Evolutionary conservation across 164 flowering plant species (phyloP), one percentile per base, ranked within the genome.

Genomic region (Liquidambar formosana): DNA sequence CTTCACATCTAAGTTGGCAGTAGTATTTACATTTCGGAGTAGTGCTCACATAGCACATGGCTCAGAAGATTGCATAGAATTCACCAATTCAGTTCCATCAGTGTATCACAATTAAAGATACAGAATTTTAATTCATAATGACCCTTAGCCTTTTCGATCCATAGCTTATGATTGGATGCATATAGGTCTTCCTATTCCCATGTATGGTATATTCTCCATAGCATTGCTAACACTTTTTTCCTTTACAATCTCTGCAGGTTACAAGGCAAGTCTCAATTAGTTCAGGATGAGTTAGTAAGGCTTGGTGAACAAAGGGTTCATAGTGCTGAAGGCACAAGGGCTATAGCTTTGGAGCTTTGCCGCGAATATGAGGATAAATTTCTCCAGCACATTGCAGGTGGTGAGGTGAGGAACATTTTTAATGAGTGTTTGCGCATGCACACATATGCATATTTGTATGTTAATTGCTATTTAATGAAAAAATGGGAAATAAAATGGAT

Each of bases 281-380:
- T 96, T 67, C 86, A 84, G 76, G 94, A 89, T 75, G 98, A 96
- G 73, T 74, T 96, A 65, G 82, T 81, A 19, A 88, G 86, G 80
- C 93, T 96, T 78, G 99, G 99, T 62, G 99, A 92, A 74, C 89
- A 83, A 72, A 87, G 90, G 94, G 93, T 92, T 33, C 68, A 74
- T n/a, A 90, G 86, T 78, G 70, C 90, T 66, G 99, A 93, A 80
- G 99, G 99, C 49, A 96, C 99, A 46, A 89, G 86, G 73, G 97
- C 99, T 23, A 69, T 93, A 71, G 99, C 97, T 38, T 79, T 96
- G 85, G 97, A 93, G 83, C 92, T 96, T 61, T 96, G 99, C 74
- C 98, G 99, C 67, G 99, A 96, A 78, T 96, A 92, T 80, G 99
- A 96, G 81, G 99, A 96, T 65, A 92, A 83, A 61, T 96, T 96